A percentile compares a stretch with the other conserved stretches of the same genome.
phyloP scores from a whole-genome alignment of 441 rosid genomes.

The Brassica balearica region DNA sequence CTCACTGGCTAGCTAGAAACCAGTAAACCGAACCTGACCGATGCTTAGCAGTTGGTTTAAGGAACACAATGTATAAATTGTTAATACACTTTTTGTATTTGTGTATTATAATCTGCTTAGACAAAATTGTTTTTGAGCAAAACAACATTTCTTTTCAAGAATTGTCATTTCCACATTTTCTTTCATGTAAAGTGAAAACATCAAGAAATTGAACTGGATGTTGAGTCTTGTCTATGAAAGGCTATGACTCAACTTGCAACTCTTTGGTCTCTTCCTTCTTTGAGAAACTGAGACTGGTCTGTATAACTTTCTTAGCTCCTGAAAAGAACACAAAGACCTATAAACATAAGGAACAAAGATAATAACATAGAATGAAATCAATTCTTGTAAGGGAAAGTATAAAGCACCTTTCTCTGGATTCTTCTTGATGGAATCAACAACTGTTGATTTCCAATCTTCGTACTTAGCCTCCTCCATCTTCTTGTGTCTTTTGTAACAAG shows the following conservation, averaged over 20 bases:
- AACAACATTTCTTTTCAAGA: no score
- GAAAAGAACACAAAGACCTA: not conserved
- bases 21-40: not conserved
- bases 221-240: not conserved
- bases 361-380: slow-evolving; percentile 3
- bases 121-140: not conserved
- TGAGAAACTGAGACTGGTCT: slow-evolving; percentile 62
- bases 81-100: not conserved
- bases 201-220: slow-evolving; percentile 3
- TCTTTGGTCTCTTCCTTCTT: slow-evolving; percentile 51
- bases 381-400: not conserved
- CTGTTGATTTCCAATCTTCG: slow-evolving; percentile 81
- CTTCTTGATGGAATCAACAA: slow-evolving; percentile 59
- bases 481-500: slow-evolving; percentile 73
- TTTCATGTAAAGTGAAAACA: no score
- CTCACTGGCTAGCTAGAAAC: slow-evolving; percentile 8
- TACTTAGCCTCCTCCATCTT: slow-evolving; percentile 63
- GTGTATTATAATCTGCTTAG: not conserved
- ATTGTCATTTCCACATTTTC: no score
- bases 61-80: not conserved
- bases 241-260: slow-evolving; percentile 52
- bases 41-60: not conserved
- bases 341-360: slow-evolving; percentile 17
- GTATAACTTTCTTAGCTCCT: slow-evolving; percentile 41
- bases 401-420: slow-evolving; percentile 52